Base-by-base conservation (phyloP, 1,139 yeast genomes). In the Yamadazyma jaroonii region DNA sequence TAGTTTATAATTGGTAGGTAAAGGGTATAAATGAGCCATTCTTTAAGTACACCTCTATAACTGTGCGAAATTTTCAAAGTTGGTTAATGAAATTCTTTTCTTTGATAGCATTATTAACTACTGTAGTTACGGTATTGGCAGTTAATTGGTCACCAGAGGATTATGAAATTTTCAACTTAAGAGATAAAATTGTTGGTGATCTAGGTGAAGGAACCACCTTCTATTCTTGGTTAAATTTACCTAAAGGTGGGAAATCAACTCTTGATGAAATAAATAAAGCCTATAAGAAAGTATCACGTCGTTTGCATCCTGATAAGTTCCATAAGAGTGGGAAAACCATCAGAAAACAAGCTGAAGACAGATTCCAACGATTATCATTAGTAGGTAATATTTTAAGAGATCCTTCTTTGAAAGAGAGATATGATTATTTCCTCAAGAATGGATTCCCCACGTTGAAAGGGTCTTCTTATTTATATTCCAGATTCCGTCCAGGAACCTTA, bases 371-470 rank as follows among this genome's bases (percentile, higher is more conserved):
- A 29, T 71, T 90, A 35, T 84, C 92, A 17, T 61, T 79, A 23
- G 88, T 87, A 13, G 84, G 88, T 33, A 77, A 84, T 52, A 81
- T 89, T 39, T 72, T 90, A 42, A 68, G 89, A 44, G 74, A 70
- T 41, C 74, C 77, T 35, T 70, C 77, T 8, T 72, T 76, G 41
- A 78, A 84, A 43, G 83, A 81, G 46, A 72, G 92, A 12, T 92
- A 92, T 57, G 97, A 92, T 58, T 90, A 81, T 59, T 92, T 87
- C 61, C 67, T 85, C 40, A 69, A 75, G 28, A 77, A 81, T 48
- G 99, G 98, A 3, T 92, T 92, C 61, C 99, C 98, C 4, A 72
- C 73, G 42, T 87, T 86, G 78, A 79, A 75, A 41, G 77, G 75
- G 0, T 63, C 75, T 2, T 76, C 71, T 0, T 79, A 75, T 54